Base-by-base conservation (phyloP, 257 asterid species). In the Mitragyna speciosa region DNA sequence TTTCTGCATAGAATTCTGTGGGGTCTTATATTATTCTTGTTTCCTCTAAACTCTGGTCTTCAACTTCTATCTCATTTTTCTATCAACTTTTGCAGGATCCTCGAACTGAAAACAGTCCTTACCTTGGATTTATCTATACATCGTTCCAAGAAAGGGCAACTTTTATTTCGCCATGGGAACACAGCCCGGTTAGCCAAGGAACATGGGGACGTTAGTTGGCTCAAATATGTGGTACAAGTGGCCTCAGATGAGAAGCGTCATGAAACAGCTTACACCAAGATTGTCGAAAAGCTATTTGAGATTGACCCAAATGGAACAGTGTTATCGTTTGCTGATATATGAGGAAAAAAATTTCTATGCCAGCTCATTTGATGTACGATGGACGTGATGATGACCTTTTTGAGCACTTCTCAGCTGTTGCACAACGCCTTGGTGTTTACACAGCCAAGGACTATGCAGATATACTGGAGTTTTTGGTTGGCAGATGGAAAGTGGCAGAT, bases 121-220 rank as follows among this genome's bases (percentile, higher is more conserved):
- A 91, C 83, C 91, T 92, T 10, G 97, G 97, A 76, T 93, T 90
- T 45, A 91, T 93, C 84, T 93, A 93, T 79, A 93, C 97, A 49
- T 92, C 97, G 58, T 92, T 92, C 82, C 97, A 92, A 89, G 97
- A 92, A 82, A 84, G 97, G 80, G 97, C 97, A 17, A 92, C 97
- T 36, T 92, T 92, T 83, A 75, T 92, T 70, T 91, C 94, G n/a
- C 80, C 94, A 92, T 76, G 97, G 97, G 26, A 92, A 92, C 86
- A 92, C 97, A 1, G 96, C 95, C 65, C 79, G 97, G 28, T 92
- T 80, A 4, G 96, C 97, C 15, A 84, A 92, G 86, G 93, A 88
- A 45, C 88, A 89, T 4, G 97, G 97, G 14, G 96, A 85, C 22
- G 83, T 30, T 90, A 90, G 85, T 88, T 91, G 75, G 97, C 97